Conservation (phyloP, 2,329 filamentous ascomycete genomes). For the Phialocephala sp. region DNA sequence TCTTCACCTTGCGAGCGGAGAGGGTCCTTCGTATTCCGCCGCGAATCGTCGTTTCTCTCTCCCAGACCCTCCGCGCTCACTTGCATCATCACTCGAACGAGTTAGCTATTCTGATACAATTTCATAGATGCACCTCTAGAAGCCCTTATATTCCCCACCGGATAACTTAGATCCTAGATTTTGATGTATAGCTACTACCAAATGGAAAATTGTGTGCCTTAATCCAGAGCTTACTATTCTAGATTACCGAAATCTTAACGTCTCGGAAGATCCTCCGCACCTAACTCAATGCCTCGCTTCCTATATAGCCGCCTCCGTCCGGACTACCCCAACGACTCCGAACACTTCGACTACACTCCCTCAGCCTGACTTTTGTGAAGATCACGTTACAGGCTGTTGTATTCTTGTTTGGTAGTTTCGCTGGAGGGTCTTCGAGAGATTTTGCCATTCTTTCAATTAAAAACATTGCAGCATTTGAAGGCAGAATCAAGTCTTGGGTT, state of each 20-base stretch:
- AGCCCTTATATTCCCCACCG: not conserved
- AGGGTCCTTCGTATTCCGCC: not conserved
- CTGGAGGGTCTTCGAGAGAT: not conserved
- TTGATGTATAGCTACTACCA: not conserved
- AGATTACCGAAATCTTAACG: not conserved
- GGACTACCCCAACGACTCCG: conserved; percentile 4
- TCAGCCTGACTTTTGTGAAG: not conserved
- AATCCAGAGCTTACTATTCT: not conserved
- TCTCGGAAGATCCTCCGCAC: conserved; percentile 8
- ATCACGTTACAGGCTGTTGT: conserved; percentile 6
- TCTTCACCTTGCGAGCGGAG: conserved; percentile 11
- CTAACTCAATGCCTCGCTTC: not conserved
- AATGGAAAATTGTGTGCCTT: not conserved
- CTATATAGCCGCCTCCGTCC: conserved; percentile 1
- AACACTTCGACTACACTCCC: not conserved
- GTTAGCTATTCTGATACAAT: not conserved
- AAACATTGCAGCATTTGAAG: too few relatives aligned
- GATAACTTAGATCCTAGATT: not conserved
- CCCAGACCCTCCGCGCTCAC: not conserved
- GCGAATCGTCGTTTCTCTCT: not conserved
- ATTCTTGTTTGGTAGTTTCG: not conserved
- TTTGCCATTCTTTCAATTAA: not conserved
- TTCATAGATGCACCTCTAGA: conserved; percentile 1
- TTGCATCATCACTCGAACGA: not conserved
- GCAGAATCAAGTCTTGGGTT: not conserved